Base-by-base conservation (phyloP, 1,139 yeast species). In the Geotrichum cucujoidarum region DNA sequence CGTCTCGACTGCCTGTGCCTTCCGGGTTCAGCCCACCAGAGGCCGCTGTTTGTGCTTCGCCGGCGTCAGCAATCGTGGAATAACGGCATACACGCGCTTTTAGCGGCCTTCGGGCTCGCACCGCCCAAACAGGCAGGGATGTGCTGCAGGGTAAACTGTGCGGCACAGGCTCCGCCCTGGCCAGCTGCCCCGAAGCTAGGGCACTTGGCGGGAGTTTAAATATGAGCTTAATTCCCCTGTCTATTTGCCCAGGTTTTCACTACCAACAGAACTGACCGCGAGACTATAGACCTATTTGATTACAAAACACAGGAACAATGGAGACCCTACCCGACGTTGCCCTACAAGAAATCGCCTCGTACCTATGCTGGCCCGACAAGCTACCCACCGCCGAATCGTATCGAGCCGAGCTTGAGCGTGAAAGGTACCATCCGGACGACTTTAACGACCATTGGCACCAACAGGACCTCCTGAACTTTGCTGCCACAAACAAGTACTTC, bases 391-490 rank as follows among this genome's bases (percentile, higher is more conserved):
- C 8, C 18, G 35, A 32, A 16, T 4, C 4, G 8, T 4, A n/a
- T 4, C 10, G 8, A 11, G 10, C 10, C 4, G 21, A 17, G 4
- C 35, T n/a, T 17, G 10, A 8, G 13, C 17, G 35, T 3, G 10
- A 8, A 11, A 16, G 35, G 10, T 7, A 14, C 21, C 20, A 16
- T 4, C 20, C 35, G 13, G 35, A 18, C 13, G 35, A 32, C 20
- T 31, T 22, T n/a, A 6, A n/a, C 3, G 29, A 37, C 13, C 40
- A 37, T 20, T 37, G 40, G 40, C 16, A 24, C 31, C 40, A 37
- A 25, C 32, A 37, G 17, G 40, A 37, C 18, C 31, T 31, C n/a
- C 18, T 37, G 31, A 37, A 25, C 20, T 25, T 37, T 3, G 40
- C 40, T 8, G 40, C 32, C 5, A 37, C 31, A 13, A 22, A 31